phyloP scores from a whole-genome alignment of 2,329 filamentous ascomycete species.

The Epichloe gansuensis region DNA sequence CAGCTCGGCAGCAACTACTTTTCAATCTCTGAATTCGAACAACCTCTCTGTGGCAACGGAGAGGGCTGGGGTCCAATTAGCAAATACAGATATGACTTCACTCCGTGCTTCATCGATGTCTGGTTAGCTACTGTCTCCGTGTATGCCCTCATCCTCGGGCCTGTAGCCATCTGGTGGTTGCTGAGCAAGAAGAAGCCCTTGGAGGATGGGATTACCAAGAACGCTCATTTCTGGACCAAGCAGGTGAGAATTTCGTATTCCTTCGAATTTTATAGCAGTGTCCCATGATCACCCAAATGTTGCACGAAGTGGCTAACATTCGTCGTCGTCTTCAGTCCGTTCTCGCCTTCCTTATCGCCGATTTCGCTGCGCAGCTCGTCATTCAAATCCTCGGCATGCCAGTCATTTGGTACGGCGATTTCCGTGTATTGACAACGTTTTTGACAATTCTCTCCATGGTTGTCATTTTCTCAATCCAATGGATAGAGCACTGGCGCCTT shows the following conservation, averaged over 20 bases:
- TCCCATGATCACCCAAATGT: not conserved
- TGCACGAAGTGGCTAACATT: not conserved
- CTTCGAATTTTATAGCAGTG: not conserved
- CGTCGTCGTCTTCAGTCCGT: constrained; percentile 24
- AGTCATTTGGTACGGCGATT: constrained; percentile 64
- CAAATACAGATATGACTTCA: constrained; percentile 80
- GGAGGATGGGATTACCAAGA: constrained; percentile 53
- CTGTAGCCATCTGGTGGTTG: constrained; percentile 69
- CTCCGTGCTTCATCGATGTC: constrained; percentile 92
- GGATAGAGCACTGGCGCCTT: constrained; percentile 72
- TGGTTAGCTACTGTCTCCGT: constrained; percentile 68
- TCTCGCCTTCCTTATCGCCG: constrained; percentile 54
- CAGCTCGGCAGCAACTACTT: constrained; percentile 50
- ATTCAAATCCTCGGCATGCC: constrained; percentile 63
- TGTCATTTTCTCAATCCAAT: constrained; percentile 70
- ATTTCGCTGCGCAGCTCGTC: constrained; percentile 58
- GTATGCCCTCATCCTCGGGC: constrained; percentile 69
- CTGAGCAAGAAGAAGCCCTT: constrained; percentile 51
- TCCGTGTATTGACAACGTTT: constrained; percentile 73
- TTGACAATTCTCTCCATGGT: constrained; percentile 59
- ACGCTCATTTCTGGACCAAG: constrained; percentile 90
- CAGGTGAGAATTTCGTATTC: constrained; percentile 42
- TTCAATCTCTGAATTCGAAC: constrained; percentile 35
- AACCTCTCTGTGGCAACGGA: constrained; percentile 73
- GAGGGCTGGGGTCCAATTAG: constrained; percentile 97